Evolutionary conservation across 768 basidiomycete genomes (phyloP), one percentile per base, ranked within the genome.

Genomic region (Pisolithus albus): DNA sequence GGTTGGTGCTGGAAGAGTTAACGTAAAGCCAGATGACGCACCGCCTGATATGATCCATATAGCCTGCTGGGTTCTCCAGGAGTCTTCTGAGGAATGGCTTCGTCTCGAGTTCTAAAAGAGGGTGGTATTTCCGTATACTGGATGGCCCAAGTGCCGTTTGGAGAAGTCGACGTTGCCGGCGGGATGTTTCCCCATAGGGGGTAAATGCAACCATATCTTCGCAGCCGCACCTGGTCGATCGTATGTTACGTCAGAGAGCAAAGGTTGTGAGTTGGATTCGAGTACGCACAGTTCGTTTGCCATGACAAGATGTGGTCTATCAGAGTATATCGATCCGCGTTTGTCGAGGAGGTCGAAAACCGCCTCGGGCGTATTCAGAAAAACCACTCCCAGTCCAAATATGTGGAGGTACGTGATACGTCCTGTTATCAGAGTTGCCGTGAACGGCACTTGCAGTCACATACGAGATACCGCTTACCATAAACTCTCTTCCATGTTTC

Each of bases 141-240:
- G 73, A 70, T 26, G 71, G 55, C 36, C 79, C 78, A 36, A 88
- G 74, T 6, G 85, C 84, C 47, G 77, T 76, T 61, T 82, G 80
- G 68, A 87, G 78, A 40, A 88, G 76, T 57, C 69, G 77, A 58
- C 86, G 80, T 63, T 86, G 84, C 21, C 83, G 78, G 52, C 78
- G 80, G 42, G 73, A 74, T 59, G 75, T 73, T 54, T 84, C 82
- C 32, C 80, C 79, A 60, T 87, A 85, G 16, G 74, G 73, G 5
- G 82, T 83, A 63, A 88, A 86, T 2, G 82, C 83, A 49, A 82
- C 77, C 81, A 86, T 85, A 62, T 83, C 79, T 59, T 84, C 75
- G 63, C 83, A 84, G 37, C 82, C 82, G 58, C 83, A 69, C 16
- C 70, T 73, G 53, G 56, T 57, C 55, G 53, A 39, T 16, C 3